Base-by-base conservation (phyloP, 345 rosid species). In the Erodium maritimum region DNA sequence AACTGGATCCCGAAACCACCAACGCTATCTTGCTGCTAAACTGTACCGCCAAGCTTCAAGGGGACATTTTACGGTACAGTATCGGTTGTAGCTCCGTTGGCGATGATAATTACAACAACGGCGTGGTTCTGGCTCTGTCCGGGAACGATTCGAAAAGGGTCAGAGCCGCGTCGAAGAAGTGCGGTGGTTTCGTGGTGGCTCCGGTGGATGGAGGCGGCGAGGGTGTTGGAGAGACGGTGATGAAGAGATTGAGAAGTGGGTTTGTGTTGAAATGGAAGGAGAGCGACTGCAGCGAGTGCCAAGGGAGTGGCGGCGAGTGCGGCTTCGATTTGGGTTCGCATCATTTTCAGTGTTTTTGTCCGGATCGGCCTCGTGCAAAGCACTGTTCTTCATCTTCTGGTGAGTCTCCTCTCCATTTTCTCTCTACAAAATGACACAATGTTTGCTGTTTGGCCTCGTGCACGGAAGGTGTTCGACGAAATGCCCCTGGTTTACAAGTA, bases 301-400 rank as follows among this genome's bases (percentile, higher is more conserved):
- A 60, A 21, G 0, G 0, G 1, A 78, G 79, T 53, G 85, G 83
- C 0, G 88, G 88, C 46, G 60, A 21, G 69, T 82, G 88, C 23
- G 88, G 88, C 4, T 71, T 80, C 50, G 11, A 82, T 52, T 0
- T 0, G 2, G 0, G 0, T 0, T 56, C 20, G 0, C 53, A 14
- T 45, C 75, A 57, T 45, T 77, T 82, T 73, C 57, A 29, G 60
- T 82, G 85, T 24, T 82, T 60, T 58, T 82, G 85, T 70, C 78
- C 81, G 0, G 85, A 82, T 19, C 55, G 85, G 21, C 77, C 85
- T 42, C 88, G 77, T 56, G 56, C 69, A 48, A 2, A 17, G 69
- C 21, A 7, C 0, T 82, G 88, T 25, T 0, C 0, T 9, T 14
- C 71, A 25, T 0, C 0, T 9, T 14, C 71, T 21, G 74, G 79